Evolutionary conservation across 352 stramenopile genomes (phyloP), one percentile per base, ranked within the genome.

Genomic region (Globisporangium camurandrum): DNA sequence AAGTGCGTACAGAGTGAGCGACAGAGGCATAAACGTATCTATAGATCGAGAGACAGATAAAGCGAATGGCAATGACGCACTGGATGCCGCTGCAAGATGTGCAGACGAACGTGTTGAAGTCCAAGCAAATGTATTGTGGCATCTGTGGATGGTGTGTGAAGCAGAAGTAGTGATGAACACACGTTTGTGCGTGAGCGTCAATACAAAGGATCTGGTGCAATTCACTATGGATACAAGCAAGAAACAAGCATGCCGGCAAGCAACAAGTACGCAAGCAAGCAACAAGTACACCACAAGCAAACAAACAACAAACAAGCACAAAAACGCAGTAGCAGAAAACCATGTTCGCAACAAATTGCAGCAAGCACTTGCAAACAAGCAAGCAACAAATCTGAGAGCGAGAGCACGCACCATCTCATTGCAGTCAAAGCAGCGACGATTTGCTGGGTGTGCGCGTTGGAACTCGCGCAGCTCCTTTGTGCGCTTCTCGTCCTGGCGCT

Each of bases 101-200:
- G 71, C 89, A 97, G n/a, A 97, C 85, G 48, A 97, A 97, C 28
- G 88, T 97, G 59, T 95, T 95, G 67, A 96, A 97, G 57, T 96
- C 88, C 51, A 94, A 62, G 41, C 87, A 93, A 36, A 97, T 69
- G 56, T 96, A 97, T 52, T 97, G 87, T 20, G 88, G 88, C 70
- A 92, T 92, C 84, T 95, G 54, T 44, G n/a, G n/a, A n/a, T n/a
- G n/a, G n/a, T n/a, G n/a, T n/a, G n/a, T n/a, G n/a, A n/a, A n/a
- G n/a, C n/a, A n/a, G n/a, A n/a, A n/a, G n/a, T n/a, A n/a, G n/a
- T n/a, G n/a, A n/a, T n/a, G n/a, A n/a, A n/a, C n/a, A n/a, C n/a
- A n/a, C n/a, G n/a, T n/a, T n/a, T n/a, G n/a, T n/a, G n/a, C n/a
- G n/a, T n/a, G n/a, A n/a, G n/a, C n/a, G n/a, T n/a, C n/a, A n/a